Conservation (phyloP, 352 stramenopile species). For the Phytophthora melonis region DNA sequence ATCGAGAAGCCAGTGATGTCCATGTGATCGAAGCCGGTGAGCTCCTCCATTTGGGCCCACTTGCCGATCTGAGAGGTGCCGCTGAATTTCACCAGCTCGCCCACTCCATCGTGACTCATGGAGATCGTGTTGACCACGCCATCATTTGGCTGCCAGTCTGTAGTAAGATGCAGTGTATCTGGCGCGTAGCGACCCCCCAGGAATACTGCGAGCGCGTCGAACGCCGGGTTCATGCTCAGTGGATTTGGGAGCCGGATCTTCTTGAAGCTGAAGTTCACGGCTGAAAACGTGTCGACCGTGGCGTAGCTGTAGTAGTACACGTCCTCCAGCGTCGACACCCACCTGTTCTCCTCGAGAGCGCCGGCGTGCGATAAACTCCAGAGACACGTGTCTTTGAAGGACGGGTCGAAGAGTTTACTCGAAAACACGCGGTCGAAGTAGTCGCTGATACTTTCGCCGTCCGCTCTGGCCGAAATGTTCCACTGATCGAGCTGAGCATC, state of each 20-base stretch:
- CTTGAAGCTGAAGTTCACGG: slow-evolving; percentile 23
- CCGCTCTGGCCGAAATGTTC: slow-evolving; percentile 42
- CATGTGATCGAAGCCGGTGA: slow-evolving; percentile 48
- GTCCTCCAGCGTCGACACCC: slow-evolving; percentile 44
- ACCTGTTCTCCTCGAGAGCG: slow-evolving; percentile 44
- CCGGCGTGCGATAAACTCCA: slow-evolving; percentile 40
- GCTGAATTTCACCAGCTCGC: slow-evolving; percentile 36
- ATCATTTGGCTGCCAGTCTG: slow-evolving; percentile 20
- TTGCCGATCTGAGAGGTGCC: slow-evolving; percentile 36
- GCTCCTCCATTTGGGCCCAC: slow-evolving; percentile 49
- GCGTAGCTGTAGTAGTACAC: slow-evolving; percentile 51
- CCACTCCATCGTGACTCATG: slow-evolving; percentile 42
- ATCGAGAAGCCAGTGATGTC: slow-evolving; percentile 47
- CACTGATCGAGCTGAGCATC: slow-evolving; percentile 62
- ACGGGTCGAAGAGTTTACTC: slow-evolving; percentile 42
- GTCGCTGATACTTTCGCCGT: slow-evolving; percentile 35
- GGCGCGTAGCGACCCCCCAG: slow-evolving; percentile 40
- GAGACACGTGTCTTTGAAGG: slow-evolving; percentile 42
- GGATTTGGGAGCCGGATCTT: slow-evolving; percentile 39
- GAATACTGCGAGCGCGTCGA: slow-evolving; percentile 27
- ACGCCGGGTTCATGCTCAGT: slow-evolving; percentile 33
- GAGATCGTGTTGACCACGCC: slow-evolving; percentile 47
- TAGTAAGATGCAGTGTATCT: slow-evolving; percentile 32
- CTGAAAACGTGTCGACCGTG: slow-evolving; percentile 35
- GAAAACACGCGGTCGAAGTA: slow-evolving; percentile 55